These are phyloP conservation scores for Royoungia palumana DNA, from an alignment of 768 basidiomycete genomes.

Conservation along the genomic window DNA sequence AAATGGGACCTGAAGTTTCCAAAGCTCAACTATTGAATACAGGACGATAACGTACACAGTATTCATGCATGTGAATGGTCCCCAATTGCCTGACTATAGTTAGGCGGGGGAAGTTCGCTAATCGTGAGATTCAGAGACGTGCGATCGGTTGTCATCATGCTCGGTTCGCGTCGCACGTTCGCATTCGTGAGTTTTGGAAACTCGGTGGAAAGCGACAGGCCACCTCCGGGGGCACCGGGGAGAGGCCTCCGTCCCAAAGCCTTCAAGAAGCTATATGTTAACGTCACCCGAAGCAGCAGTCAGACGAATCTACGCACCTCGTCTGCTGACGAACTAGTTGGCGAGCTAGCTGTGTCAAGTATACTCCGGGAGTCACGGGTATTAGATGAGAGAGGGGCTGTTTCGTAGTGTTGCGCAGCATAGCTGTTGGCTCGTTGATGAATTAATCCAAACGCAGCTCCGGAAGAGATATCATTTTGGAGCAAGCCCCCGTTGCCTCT, in stretches of 20 bases:
- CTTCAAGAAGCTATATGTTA: slow-evolving; percentile 5
- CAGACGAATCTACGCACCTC: slow-evolving; percentile 13
- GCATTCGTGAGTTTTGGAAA: slow-evolving; percentile 8
- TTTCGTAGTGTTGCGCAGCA: neutral
- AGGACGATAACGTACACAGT: too few species aligned
- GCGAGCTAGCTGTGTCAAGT: slow-evolving; percentile 1
- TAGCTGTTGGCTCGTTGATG: slow-evolving; percentile 5
- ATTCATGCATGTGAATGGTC: too few species aligned
- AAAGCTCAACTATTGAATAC: too few species aligned
- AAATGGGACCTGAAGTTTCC: too few species aligned
- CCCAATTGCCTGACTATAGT: too few species aligned
- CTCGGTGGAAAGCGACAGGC: slow-evolving; percentile 13
- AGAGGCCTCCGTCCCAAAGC: slow-evolving; percentile 16
- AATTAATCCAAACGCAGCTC: neutral
- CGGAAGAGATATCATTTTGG: slow-evolving; percentile 4
- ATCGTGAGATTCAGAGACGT: neutral
- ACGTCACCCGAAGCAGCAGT: neutral
- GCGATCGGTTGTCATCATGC: neutral
- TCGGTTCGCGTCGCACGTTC: slow-evolving; percentile 1
- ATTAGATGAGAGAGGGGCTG: neutral
- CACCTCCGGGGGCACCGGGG: slow-evolving; percentile 22
- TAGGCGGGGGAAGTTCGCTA: too few species aligned
- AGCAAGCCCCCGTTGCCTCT: slow-evolving; percentile 11
- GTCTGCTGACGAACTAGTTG: slow-evolving; percentile 4
- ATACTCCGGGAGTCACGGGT: slow-evolving; percentile 10